These are phyloP conservation scores for Globisporangium carolinianum DNA, from an alignment of 352 stramenopile genomes.

Conservation along the genomic window DNA sequence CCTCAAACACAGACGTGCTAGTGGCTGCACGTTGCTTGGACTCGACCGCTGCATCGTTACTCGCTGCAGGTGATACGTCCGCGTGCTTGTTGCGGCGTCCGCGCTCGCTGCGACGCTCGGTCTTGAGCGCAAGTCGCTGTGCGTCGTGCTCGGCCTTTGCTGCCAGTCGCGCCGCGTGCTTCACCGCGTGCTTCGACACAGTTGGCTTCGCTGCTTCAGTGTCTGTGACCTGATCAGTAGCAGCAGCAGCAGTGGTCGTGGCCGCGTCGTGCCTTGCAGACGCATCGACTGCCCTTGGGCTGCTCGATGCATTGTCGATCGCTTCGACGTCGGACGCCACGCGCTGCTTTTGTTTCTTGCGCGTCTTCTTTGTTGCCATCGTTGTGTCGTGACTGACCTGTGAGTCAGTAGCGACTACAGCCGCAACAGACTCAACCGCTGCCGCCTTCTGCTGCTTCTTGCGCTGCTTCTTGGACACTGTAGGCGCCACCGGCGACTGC, in stretches of 20 bases:
- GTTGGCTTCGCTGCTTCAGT: neutral
- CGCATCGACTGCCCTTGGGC: neutral
- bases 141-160: slow-evolving; percentile 2
- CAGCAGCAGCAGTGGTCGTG: no score
- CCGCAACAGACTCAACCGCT: neutral
- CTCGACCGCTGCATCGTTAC: no score
- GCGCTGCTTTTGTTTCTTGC: no score
- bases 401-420: neutral
- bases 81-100: slow-evolving; percentile 15
- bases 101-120: neutral
- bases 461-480: neutral
- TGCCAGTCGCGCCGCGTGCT: neutral
- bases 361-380: no score
- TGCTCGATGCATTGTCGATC: no score
- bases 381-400: neutral
- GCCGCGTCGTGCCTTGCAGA: neutral
- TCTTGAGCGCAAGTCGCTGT: neutral
- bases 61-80: neutral
- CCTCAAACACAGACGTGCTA: slow-evolving; percentile 15
- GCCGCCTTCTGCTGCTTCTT: neutral
- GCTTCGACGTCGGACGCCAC: no score
- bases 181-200: neutral
- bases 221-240: neutral
- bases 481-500: neutral
- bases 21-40: neutral